These are phyloP conservation scores for Ascochyta viciae-villosae DNA, from an alignment of 2,329 filamentous ascomycete genomes.

Conservation along the genomic window DNA sequence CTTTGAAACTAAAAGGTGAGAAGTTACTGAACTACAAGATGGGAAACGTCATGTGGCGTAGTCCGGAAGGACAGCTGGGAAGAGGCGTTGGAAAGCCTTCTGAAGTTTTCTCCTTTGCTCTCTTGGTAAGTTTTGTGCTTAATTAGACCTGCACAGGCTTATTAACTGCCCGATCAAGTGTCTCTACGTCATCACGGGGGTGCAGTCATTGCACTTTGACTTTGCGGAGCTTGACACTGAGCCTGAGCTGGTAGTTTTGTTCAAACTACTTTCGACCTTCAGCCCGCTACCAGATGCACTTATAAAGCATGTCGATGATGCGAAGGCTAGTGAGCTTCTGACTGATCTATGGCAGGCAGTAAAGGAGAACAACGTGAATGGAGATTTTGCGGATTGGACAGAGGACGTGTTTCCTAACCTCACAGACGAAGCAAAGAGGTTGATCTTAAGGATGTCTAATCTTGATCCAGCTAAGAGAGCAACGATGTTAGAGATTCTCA, in stretches of 20 bases:
- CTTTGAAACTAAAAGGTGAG: slow-evolving; percentile 7
- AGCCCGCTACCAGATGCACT: slow-evolving; percentile 5
- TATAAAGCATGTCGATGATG: slow-evolving; percentile 21
- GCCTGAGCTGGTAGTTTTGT: slow-evolving; percentile 6
- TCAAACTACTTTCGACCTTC: slow-evolving; percentile 6
- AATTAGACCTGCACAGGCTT: slow-evolving; percentile 1
- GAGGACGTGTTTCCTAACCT: slow-evolving; percentile 40
- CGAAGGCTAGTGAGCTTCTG: slow-evolving; percentile 30
- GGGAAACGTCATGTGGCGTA: slow-evolving; percentile 12
- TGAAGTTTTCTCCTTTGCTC: slow-evolving; percentile 21
- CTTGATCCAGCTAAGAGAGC: slow-evolving; percentile 40
- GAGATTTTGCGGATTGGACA: slow-evolving; percentile 36
- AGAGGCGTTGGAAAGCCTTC: slow-evolving; percentile 19
- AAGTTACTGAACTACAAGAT: slow-evolving; percentile 11
- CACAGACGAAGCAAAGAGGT: slow-evolving; percentile 34
- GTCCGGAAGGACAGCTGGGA: slow-evolving; percentile 19
- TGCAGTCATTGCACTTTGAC: slow-evolving; percentile 7
- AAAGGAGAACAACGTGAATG: slow-evolving; percentile 17
- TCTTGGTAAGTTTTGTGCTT: slow-evolving; percentile 16
- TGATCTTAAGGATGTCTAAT: slow-evolving; percentile 42
- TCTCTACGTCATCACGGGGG: slow-evolving; percentile 8
- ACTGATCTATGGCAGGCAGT: slow-evolving; percentile 28
- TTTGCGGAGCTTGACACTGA: slow-evolving; percentile 4
- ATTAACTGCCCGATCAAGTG: slow-evolving; percentile 6
- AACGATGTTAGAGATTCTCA: slow-evolving; percentile 26